These are phyloP conservation scores for Corniculantispora saksenae DNA, from an alignment of 2,329 filamentous ascomycete genomes.

Conservation along the genomic window DNA sequence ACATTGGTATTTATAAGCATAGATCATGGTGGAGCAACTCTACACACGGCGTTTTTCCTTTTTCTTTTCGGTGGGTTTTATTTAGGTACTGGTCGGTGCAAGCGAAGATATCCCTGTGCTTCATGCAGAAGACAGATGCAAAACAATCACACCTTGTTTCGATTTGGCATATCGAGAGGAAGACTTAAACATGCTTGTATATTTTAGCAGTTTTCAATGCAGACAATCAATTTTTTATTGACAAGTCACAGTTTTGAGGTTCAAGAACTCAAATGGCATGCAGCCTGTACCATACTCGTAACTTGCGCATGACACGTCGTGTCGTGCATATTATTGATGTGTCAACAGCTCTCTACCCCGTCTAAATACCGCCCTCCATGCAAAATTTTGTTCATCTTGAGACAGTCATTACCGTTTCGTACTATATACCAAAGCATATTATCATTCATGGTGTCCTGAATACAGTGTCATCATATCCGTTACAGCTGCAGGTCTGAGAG, in stretches of 20 bases:
- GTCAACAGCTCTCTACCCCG: background rate
- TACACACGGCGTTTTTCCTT: background rate
- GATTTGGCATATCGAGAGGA: background rate
- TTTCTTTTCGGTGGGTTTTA: background rate
- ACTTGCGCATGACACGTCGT: no score
- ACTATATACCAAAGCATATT: constrained; percentile 2
- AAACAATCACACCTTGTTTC: background rate
- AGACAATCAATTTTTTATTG: no score
- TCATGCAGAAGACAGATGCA: background rate
- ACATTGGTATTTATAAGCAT: background rate
- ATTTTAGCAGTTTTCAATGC: no score
- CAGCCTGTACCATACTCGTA: no score
- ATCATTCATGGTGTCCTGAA: background rate
- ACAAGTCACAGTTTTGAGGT: no score
- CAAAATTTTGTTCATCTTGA: background rate
- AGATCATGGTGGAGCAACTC: no score
- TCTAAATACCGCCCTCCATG: background rate
- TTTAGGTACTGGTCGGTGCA: background rate
- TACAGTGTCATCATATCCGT: background rate
- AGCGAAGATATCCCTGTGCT: constrained; percentile 1
- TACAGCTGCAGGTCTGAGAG: constrained; percentile 39
- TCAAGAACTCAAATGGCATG: no score
- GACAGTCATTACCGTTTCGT: background rate
- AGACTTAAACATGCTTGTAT: no score
- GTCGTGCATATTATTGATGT: background rate